phyloP scores from a whole-genome alignment of 2,329 filamentous ascomycete genomes.

The Nakataea oryzae region DNA sequence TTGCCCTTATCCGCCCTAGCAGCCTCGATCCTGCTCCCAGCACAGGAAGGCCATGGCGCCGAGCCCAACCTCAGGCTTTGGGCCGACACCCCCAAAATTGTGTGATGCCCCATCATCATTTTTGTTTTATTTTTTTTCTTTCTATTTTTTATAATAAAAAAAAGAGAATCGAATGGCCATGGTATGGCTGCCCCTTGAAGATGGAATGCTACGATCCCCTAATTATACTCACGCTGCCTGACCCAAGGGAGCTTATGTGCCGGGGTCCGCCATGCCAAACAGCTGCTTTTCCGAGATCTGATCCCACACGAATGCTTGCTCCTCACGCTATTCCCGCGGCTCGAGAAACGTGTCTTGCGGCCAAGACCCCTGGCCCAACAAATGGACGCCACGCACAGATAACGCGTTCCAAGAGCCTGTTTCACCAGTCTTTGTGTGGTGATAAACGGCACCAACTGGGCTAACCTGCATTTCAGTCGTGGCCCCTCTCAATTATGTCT shows the following conservation, averaged over 20 bases:
- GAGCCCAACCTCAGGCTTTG: neutral
- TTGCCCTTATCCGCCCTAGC: neutral
- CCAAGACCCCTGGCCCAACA: too few relatives aligned
- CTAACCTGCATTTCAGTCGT: conserved; percentile 18
- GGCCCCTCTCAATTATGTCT: conserved; percentile 66
- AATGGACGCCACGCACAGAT: too few relatives aligned
- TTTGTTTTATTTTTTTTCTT: too few relatives aligned
- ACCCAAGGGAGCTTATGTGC: neutral
- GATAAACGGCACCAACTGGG: neutral
- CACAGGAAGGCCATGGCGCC: neutral
- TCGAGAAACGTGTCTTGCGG: neutral
- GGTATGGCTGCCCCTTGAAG: neutral
- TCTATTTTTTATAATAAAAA: too few relatives aligned
- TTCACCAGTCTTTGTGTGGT: neutral
- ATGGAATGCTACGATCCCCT: neutral
- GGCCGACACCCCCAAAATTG: too few relatives aligned
- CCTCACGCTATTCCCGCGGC: neutral
- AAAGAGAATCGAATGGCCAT: too few relatives aligned
- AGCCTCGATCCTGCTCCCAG: neutral
- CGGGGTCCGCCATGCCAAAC: too few relatives aligned
- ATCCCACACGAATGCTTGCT: neutral
- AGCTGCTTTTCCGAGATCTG: too few relatives aligned
- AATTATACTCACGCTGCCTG: neutral
- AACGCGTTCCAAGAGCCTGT: neutral
- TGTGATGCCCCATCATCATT: too few relatives aligned